Percentiles rank a stretch among this genome's conserved stretches.
These are phyloP conservation scores for Cornus florida DNA, from an alignment of 148 eudicot genomes.

Conservation along the genomic window DNA sequence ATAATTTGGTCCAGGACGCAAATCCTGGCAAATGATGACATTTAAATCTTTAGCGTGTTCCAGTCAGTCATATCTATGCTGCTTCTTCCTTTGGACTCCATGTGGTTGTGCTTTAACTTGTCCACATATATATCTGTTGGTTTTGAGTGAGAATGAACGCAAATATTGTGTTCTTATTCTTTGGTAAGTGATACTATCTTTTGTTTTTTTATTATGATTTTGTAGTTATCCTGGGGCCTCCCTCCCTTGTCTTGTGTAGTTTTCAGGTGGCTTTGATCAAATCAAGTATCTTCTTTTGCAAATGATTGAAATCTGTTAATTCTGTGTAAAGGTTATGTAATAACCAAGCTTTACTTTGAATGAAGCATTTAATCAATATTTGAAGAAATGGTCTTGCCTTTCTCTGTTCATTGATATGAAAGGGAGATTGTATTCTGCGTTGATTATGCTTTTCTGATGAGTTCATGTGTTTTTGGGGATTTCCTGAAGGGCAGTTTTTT, in stretches of 20 bases:
- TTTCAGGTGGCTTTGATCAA: background rate
- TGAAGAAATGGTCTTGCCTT: background rate
- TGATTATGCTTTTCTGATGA: background rate
- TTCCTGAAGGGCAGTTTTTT: background rate
- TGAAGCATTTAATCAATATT: no score
- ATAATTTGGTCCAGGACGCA: background rate
- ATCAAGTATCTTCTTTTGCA: background rate
- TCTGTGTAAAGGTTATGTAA: no score
- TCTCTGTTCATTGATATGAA: background rate
- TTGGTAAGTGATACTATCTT: background rate
- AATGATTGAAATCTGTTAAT: background rate
- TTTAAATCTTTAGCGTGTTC: background rate
- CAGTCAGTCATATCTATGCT: background rate
- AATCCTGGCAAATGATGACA: background rate
- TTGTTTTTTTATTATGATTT: background rate
- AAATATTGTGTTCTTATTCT: background rate
- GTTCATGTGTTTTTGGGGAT: background rate
- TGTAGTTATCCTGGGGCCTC: background rate
- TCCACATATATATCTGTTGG: background rate
- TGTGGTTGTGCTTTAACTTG: background rate
- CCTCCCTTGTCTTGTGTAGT: background rate
- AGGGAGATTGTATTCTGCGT: background rate
- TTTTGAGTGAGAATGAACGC: background rate
- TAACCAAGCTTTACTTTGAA: no score
- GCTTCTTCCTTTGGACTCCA: background rate